Conservation (phyloP, 2,329 filamentous ascomycete species). For the Knufia fluminis region DNA sequence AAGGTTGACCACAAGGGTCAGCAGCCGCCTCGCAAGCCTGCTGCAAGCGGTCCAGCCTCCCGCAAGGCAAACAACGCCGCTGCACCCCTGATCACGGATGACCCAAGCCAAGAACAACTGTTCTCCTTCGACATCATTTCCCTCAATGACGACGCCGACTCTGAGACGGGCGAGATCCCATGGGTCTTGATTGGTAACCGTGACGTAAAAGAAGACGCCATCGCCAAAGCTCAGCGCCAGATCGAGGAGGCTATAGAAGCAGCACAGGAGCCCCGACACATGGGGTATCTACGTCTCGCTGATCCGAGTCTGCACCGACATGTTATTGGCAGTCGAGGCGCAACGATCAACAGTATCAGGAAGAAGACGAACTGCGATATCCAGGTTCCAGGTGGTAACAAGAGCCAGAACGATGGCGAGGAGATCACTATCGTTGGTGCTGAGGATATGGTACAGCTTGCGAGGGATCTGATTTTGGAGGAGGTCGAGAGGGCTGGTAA, state of each 20-base stretch:
- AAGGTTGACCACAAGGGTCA: constrained; percentile 86
- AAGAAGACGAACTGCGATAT: constrained; percentile 90
- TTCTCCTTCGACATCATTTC: constrained; percentile 75
- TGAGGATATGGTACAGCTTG: constrained; percentile 71
- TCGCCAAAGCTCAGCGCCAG: constrained; percentile 69
- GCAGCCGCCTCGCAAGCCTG: constrained; percentile 60
- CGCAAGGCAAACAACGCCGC: constrained; percentile 47
- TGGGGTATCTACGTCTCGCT: constrained; percentile 79
- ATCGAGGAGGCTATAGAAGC: constrained; percentile 64
- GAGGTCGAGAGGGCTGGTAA: constrained; percentile 57
- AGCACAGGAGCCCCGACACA: constrained; percentile 44
- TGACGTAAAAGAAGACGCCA: constrained; percentile 52
- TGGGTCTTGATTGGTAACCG: constrained; percentile 73
- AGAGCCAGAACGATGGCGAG: constrained; percentile 49
- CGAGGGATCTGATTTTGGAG: constrained; percentile 78
- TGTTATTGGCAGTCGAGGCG: constrained; percentile 80
- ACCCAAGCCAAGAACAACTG: constrained; percentile 53
- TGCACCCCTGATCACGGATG: constrained; percentile 85
- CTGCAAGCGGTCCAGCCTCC: constrained; percentile 21
- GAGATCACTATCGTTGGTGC: constrained; percentile 83
- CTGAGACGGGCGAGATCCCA: constrained; percentile 44
- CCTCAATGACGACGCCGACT: constrained; percentile 20
- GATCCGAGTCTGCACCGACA: constrained; percentile 83
- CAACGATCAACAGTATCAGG: constrained; percentile 85
- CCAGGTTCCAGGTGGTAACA: constrained; percentile 68